Percentiles rank a stretch among this genome's conserved stretches.
Conservation (phyloP, 2,329 filamentous ascomycete genomes). For the Colletotrichum gloeosporioides region DNA sequence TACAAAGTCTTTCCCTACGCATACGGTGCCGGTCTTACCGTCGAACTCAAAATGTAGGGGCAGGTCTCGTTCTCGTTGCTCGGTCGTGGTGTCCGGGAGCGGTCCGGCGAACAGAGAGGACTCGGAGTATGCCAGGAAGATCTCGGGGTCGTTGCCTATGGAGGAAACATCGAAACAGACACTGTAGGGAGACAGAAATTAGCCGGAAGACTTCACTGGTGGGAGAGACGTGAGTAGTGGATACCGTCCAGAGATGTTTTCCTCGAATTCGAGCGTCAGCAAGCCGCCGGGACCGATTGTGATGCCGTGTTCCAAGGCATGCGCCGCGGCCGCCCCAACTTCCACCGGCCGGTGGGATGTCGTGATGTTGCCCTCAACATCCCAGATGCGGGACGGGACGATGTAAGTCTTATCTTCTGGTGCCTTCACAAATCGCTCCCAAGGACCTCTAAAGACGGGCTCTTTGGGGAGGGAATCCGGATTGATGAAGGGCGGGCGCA, state of each 20-base stretch:
- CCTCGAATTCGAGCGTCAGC: constrained; percentile 42
- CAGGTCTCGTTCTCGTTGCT: constrained; percentile 26
- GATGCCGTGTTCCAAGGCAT: constrained; percentile 23
- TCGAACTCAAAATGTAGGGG: constrained; percentile 31
- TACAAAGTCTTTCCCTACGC: constrained; percentile 33
- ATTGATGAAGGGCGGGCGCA: constrained; percentile 21
- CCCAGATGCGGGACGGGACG: constrained; percentile 35
- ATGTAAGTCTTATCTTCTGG: constrained; percentile 39
- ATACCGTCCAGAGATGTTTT: constrained; percentile 46
- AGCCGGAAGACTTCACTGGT: neutral
- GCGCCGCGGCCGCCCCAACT: constrained; percentile 7
- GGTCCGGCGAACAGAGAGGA: constrained; percentile 24
- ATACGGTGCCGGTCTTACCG: constrained; percentile 33
- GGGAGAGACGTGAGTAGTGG: neutral
- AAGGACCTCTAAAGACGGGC: constrained; percentile 42
- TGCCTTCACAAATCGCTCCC: constrained; percentile 42
- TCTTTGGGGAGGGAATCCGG: constrained; percentile 30
- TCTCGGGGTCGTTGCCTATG: constrained; percentile 30
- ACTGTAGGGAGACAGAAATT: constrained; percentile 22
- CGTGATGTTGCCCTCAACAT: constrained; percentile 36
- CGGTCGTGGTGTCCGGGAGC: constrained; percentile 28
- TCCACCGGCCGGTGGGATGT: constrained; percentile 10
- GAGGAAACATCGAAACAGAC: constrained; percentile 38
- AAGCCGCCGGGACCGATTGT: constrained; percentile 35
- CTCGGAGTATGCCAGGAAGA: constrained; percentile 28